A percentile compares a stretch with the other conserved stretches of the same genome.
Conservation (phyloP, 2,329 filamentous ascomycete species). For the Trichocomaceae sp. region DNA sequence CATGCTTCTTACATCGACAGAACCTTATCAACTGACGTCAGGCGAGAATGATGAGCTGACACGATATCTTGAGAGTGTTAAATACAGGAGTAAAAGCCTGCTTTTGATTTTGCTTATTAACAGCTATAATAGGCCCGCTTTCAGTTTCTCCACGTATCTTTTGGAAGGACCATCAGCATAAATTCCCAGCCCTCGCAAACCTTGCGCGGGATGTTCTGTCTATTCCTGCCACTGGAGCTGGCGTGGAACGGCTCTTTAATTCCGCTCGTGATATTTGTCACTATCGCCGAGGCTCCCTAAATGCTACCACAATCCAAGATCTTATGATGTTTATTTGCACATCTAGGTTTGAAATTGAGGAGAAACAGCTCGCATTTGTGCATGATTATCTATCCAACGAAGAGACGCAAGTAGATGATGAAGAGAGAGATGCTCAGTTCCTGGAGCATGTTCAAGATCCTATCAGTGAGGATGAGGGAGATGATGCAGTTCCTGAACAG, state of each 20-base stretch:
- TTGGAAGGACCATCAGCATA: slow-evolving; percentile 1
- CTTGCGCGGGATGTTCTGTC: slow-evolving; percentile 2
- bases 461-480: slow-evolving; percentile 1
- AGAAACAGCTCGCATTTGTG: background rate
- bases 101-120: slow-evolving; percentile 1
- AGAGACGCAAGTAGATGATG: background rate
- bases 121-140: no score
- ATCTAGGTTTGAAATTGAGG: slow-evolving; percentile 5
- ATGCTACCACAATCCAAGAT: slow-evolving; percentile 1
- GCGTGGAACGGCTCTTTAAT: slow-evolving; percentile 12
- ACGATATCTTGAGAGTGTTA: slow-evolving; percentile 13
- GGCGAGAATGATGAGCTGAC: slow-evolving; percentile 5
- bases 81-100: background rate
- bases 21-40: background rate
- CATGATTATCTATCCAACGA: background rate
- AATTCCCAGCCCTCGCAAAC: slow-evolving; percentile 2
- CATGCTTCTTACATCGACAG: no score
- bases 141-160: background rate
- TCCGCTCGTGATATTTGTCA: slow-evolving; percentile 11
- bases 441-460: background rate
- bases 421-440: background rate
- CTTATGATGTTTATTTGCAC: slow-evolving; percentile 11
- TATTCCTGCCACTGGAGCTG: slow-evolving; percentile 1
- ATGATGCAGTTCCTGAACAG: no score
- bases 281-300: slow-evolving; percentile 7